Base-by-base conservation (phyloP, 148 eudicot species). In the Cornus florida region DNA sequence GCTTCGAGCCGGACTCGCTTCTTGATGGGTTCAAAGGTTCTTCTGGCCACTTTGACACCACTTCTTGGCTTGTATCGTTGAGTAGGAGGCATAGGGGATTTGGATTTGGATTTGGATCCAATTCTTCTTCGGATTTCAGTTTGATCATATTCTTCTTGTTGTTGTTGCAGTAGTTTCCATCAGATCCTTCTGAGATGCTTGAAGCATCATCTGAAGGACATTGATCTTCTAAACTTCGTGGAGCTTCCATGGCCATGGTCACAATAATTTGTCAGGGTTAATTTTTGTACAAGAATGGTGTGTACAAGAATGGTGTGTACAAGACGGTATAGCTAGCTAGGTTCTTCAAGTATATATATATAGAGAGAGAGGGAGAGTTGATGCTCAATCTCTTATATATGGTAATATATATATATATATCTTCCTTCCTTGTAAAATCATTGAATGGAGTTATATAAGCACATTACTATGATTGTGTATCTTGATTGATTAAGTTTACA, bases 151-250 rank as follows among this genome's bases (percentile, higher is more conserved):
- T 56, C 9, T 24, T 16, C 65, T 73, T 35, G 38, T 35, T 23
- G 1, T 48, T 48, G 1, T 17, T 9, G 3, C 24, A 6, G 31
- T 13, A 9, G 66, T 0, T 28, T 20, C 64, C 23, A 0, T 14
- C 28, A 28, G 28, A 28, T 28, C 28, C 28, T 28, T 28, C 41
- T 7, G 43, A 31, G 66, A 53, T 53, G 62, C 74, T 71, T 3
- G 74, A 71, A 28, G 28, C 28, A 57, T 59, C 75, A 48, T 72
- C 64, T 20, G 75, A 50, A 5, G 20, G 62, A 24, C 75, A 24
- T 50, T 32, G 62, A 20, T 72, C 10, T 28, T 23, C 75, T 4
- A 13, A 1, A 0, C 2, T 48, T 48, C 0, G 10, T 48, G 28
- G 28, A 28, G 35, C n/a, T 72, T 28, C 28, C 28, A 28, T 28